Evolutionary conservation across 129 eudicot species (phyloP), one percentile per base, ranked within the genome.

Genomic region (Tagetes erecta): DNA sequence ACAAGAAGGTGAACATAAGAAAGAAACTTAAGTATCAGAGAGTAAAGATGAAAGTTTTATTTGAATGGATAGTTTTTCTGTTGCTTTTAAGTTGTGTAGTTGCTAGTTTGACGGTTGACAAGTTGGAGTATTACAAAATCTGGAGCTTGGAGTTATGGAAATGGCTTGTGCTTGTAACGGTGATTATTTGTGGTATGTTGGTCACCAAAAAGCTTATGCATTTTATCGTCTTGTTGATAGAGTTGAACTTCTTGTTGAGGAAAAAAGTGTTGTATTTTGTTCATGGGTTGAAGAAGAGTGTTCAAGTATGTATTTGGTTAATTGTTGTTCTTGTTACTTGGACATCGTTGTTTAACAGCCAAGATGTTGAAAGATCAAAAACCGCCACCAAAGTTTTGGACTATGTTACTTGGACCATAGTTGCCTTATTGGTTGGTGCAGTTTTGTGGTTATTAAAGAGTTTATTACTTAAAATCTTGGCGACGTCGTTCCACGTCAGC

Each of bases 251-350:
- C 69, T 71, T 93, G 84, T 80, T 93, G 74, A 88, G 80, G 55
- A 90, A 86, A 83, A 90, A 93, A 76, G 97, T 93, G 78, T 73
- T 93, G 38, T 93, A 93, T 77, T 93, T 90, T 44, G 92, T 88
- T 53, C 85, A 86, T 50, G 96, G 92, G 73, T 70, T 93, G 78
- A 91, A 88, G 71, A 87, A 84, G 84, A 86, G 87, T 38, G 98
- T 87, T 47, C 89, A 78, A 66, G 89, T 86, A n/a, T 84, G 76
- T 56, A 78, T 93, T 46, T 93, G 98, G 98, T 63, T 93, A 51
- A 74, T 76, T 70, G 78, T 93, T 64, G 92, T 93, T 80, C 97
- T 93, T 30, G 33, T 74, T 46, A 83, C 98, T 31, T 93, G 98
- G 98, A 79, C 84, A 47, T 76, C 72, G n/a, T 75, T 90, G 64